Evolutionary conservation across 2,329 filamentous ascomycete species (phyloP), one percentile per base, ranked within the genome.

Genomic region (Fusarium udum): DNA sequence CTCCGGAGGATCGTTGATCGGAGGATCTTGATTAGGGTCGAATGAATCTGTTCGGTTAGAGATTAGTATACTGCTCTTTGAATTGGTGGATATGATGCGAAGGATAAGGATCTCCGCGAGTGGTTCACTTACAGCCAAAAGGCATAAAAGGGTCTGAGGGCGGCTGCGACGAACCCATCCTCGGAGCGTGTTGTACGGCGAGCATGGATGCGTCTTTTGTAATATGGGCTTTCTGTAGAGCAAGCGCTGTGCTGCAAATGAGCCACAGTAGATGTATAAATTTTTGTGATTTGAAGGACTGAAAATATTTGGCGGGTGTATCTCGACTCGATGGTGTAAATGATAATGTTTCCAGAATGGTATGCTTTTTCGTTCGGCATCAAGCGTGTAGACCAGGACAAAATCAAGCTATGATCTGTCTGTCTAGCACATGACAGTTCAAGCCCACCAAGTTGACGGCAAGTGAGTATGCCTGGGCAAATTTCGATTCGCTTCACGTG

Each of bases 41-140:
- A 87, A 81, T 49, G 82, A 79, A 80, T 88, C 87, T 88, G 61
- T 81, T 26, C 78, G 36, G 57, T 59, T 36, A 9, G 77, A 51
- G 75, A 80, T 75, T 82, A 83, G 76, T 45, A 46, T 39, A 20
- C 36, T 28, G 40, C 18, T 37, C 43, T 34, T 13, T 53, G 20
- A 31, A 16, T 26, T 24, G 40, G 26, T 56, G 40, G 36, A 43
- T 10, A 34, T 43, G 52, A 57, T 52, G 49, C 28, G n/a, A 36
- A 40, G 52, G 14, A 22, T 45, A 24, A 24, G 22, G 12, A 22
- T 39, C 39, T 45, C 37, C 31, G 34, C 7, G 48, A 49, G 55
- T 58, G 39, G 45, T 68, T 59, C 52, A 87, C 91, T 76, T 86
- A 93, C 91, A 93, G 78, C 91, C 91, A 86, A 93, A 93, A 42